Percentiles rank a stretch among this genome's conserved stretches.
phyloP scores from a whole-genome alignment of 495 filamentous ascomycete species.

The Penicillium pulvis region DNA sequence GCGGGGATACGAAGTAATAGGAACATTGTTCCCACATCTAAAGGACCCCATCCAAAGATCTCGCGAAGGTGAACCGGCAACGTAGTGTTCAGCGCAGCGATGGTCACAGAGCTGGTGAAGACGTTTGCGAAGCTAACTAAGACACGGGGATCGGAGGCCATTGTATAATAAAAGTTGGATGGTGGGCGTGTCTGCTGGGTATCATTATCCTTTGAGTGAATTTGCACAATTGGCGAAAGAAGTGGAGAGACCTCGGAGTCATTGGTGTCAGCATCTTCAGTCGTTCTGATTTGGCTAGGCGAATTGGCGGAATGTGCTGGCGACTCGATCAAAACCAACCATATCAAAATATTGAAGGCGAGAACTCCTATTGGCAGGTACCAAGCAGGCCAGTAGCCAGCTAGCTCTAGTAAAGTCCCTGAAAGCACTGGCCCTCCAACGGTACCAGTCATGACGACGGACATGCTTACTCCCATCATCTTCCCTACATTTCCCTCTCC shows the following conservation, averaged over 20 bases:
- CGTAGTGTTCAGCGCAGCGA: conserved; percentile 7
- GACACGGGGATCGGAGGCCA: conserved; percentile 3
- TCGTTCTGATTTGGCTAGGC: too few relatives aligned
- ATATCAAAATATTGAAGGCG: conserved; percentile 20
- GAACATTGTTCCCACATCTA: conserved; percentile 13
- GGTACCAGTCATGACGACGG: conserved; percentile 23
- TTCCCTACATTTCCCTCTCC: conserved; percentile 24
- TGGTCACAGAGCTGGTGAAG: neutral
- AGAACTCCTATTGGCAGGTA: conserved; percentile 23
- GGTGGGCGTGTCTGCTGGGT: neutral
- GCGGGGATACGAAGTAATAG: conserved; percentile 7
- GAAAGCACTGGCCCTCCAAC: conserved; percentile 27
- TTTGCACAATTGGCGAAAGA: neutral
- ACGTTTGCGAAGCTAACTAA: neutral
- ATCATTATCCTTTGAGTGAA: neutral
- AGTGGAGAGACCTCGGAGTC: neutral
- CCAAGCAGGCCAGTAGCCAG: conserved; percentile 33
- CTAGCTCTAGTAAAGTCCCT: conserved; percentile 21
- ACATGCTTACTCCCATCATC: conserved; percentile 21
- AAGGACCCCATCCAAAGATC: conserved; percentile 15
- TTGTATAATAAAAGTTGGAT: conserved; percentile 2
- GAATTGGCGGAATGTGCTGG: neutral
- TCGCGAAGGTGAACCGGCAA: conserved; percentile 13
- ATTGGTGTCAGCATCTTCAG: neutral
- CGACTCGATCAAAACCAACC: conserved; percentile 13